phyloP scores from a whole-genome alignment of 192 early-diverging fungal genomes.

The Backusella liffmaniae region DNA sequence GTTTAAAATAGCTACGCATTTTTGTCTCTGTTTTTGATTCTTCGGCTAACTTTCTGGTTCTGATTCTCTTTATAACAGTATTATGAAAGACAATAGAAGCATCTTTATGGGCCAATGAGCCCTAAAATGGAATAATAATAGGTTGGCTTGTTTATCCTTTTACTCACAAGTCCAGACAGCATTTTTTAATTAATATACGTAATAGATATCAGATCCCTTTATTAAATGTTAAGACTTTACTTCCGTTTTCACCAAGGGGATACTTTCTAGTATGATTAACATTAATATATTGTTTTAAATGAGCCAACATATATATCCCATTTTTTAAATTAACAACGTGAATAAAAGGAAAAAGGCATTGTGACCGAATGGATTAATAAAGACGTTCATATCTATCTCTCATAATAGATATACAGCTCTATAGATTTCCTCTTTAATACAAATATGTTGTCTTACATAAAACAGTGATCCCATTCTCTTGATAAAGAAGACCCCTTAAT shows the following conservation, averaged over 20 bases:
- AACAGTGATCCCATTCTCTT: too few relatives aligned
- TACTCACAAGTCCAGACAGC: neutral
- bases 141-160: neutral
- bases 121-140: neutral
- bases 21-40: too few relatives aligned
- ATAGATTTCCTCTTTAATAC: too few relatives aligned
- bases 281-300: neutral
- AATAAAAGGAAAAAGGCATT: neutral
- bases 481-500: too few relatives aligned
- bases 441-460: too few relatives aligned
- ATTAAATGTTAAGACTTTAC: neutral
- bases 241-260: neutral
- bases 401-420: too few relatives aligned
- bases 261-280: neutral
- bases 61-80: too few relatives aligned
- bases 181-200: neutral
- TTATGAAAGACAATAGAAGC: neutral
- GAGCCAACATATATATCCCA: neutral
- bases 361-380: neutral
- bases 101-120: too few relatives aligned
- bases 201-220: neutral
- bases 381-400: neutral
- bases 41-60: too few relatives aligned
- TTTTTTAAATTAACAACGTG: neutral
- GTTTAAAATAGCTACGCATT: neutral